Evolutionary conservation across 305 asterid species (phyloP).

Genomic region (Fraxinus latifolia): DNA sequence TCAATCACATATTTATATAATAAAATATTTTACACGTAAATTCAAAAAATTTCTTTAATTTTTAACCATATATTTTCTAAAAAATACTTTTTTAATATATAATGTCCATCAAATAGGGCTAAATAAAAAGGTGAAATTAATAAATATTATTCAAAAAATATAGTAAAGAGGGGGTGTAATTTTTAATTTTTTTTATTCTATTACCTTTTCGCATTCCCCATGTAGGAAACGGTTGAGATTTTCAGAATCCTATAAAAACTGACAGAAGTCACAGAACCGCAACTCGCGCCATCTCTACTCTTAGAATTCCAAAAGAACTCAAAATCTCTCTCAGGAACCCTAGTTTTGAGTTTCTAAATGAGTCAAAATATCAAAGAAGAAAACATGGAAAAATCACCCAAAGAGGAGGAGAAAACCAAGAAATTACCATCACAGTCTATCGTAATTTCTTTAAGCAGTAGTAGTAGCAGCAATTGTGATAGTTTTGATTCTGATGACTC

Average conservation of each 20-base stretch:
- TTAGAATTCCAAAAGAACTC: not conserved
- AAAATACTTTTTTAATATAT: too few species aligned
- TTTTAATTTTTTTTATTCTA: not conserved
- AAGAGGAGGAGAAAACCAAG: not conserved
- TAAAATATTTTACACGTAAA: too few species aligned
- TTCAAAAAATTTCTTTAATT: too few species aligned
- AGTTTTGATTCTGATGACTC: not conserved
- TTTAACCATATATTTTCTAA: too few species aligned
- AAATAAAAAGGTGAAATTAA: too few species aligned
- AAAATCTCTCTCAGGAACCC: not conserved
- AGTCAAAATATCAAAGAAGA: constrained; percentile 12
- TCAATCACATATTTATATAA: too few species aligned
- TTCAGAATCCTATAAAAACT: not conserved
- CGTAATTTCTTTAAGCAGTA: constrained; percentile 22
- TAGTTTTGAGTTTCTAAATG: not conserved
- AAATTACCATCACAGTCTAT: not conserved
- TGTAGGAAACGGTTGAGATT: not conserved
- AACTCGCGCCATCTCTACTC: not conserved
- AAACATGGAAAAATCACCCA: not conserved
- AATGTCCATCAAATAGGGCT: too few species aligned
- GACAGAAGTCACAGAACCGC: not conserved
- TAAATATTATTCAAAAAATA: too few species aligned
- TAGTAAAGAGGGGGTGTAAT: too few species aligned
- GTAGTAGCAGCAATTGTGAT: not conserved
- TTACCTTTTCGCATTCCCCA: not conserved